These are phyloP conservation scores for Cytospora leucostoma DNA, from an alignment of 2,329 filamentous ascomycete genomes.

Conservation along the genomic window DNA sequence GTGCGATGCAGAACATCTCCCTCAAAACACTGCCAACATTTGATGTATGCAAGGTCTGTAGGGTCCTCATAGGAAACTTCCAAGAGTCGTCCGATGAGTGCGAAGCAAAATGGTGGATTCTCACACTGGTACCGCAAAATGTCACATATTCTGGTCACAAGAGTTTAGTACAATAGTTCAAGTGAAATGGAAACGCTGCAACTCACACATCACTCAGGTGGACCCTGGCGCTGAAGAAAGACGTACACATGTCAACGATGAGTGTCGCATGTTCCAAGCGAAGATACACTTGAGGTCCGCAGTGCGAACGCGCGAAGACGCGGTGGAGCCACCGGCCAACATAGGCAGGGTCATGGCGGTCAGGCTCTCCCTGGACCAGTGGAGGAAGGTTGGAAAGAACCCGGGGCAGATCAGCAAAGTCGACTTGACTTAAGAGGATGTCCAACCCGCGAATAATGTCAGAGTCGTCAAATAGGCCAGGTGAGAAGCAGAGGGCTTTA, in stretches of 20 bases:
- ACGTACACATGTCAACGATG: not conserved
- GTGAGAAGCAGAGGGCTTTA: not conserved
- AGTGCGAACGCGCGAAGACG: not conserved
- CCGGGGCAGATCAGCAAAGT: not conserved
- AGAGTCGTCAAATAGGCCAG: not conserved
- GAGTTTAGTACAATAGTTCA: not conserved
- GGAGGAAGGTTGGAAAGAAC: not conserved
- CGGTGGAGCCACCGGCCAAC: not conserved
- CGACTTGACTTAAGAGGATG: not conserved
- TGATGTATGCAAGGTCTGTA: not conserved
- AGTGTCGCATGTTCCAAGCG: not conserved
- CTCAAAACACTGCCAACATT: not conserved
- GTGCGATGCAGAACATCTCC: rapidly evolving
- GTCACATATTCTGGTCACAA: not conserved
- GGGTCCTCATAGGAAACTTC: not conserved
- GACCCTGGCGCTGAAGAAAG: not conserved
- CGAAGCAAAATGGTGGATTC: not conserved
- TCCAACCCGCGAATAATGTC: not conserved
- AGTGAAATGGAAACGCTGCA: not conserved
- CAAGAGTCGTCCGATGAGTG: not conserved
- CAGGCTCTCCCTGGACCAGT: not conserved
- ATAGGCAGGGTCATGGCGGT: not conserved
- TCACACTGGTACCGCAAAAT: not conserved
- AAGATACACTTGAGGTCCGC: not conserved
- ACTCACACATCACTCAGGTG: not conserved